Conservation (phyloP, 257 asterid species). For the Solanum infundibuliforme region DNA sequence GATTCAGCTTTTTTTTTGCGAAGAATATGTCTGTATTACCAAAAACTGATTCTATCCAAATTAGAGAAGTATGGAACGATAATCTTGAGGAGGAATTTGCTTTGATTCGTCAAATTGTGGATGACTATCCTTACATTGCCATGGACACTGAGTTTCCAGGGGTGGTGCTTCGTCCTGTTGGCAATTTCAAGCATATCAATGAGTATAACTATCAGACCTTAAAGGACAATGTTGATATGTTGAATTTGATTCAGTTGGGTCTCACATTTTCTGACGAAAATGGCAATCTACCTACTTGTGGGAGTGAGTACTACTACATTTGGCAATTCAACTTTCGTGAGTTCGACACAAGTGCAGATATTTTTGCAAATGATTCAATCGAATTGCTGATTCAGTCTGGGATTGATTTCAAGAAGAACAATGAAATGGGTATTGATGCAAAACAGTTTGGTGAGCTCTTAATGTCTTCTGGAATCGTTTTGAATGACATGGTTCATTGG, state of each 20-base stretch:
- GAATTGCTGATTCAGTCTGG: conserved; percentile 3
- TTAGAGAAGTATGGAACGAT: conserved; percentile 3
- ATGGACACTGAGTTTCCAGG: conserved; percentile 11
- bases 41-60: background rate
- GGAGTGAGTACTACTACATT: background rate
- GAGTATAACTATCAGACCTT: conserved; percentile 4
- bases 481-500: conserved; percentile 2
- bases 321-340: conserved; percentile 9
- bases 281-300: conserved; percentile 4
- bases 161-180: conserved; percentile 7
- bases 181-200: background rate
- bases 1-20: background rate
- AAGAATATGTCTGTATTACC: background rate
- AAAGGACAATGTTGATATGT: conserved; percentile 7
- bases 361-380: conserved; percentile 2
- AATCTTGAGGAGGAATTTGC: conserved; percentile 4
- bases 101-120: conserved; percentile 4
- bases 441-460: background rate
- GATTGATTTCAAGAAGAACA: conserved; percentile 11
- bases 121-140: conserved; percentile 6
- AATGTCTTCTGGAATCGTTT: conserved; percentile 1
- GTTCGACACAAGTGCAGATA: background rate
- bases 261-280: conserved; percentile 1
- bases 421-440: conserved; percentile 4
- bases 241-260: conserved; percentile 7